These are phyloP conservation scores for Talaromyces stipitatus DNA, from an alignment of 495 filamentous ascomycete genomes.

Conservation along the genomic window DNA sequence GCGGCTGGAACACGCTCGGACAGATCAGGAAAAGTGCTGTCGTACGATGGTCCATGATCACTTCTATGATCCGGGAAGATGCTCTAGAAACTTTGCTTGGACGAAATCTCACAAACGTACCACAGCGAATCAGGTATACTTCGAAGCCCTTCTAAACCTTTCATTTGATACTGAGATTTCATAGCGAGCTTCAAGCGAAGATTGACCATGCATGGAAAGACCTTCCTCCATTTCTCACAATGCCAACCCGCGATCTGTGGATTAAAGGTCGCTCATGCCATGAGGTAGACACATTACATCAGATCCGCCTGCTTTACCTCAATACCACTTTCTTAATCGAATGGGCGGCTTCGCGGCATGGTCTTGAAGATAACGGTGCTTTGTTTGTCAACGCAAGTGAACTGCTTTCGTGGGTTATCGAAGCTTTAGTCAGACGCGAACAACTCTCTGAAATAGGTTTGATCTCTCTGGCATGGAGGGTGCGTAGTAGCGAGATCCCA, in stretches of 20 bases:
- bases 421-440: constrained; percentile 5
- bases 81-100: constrained; percentile 5
- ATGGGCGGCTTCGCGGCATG: constrained; percentile 8
- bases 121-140: constrained; percentile 4
- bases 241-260: constrained; percentile 1
- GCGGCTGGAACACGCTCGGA: constrained; percentile 7
- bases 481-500: not conserved
- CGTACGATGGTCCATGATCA: constrained; percentile 6
- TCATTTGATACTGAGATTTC: not conserved
- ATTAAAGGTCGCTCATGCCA: constrained; percentile 2
- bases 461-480: constrained; percentile 7
- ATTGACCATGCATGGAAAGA: constrained; percentile 7
- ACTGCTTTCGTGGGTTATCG: constrained; percentile 3
- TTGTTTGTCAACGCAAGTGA: constrained; percentile 5
- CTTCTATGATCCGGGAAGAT: constrained; percentile 6
- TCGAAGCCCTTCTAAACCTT: not conserved
- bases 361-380: not conserved
- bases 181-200: constrained; percentile 4
- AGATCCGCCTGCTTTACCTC: constrained; percentile 4
- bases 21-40: constrained; percentile 7
- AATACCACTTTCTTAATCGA: constrained; percentile 6
- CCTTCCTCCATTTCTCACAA: constrained; percentile 3
- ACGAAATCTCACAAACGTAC: constrained; percentile 2
- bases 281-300: constrained; percentile 4
- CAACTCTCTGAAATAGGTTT: constrained; percentile 2